A percentile compares a stretch with the other conserved stretches of the same genome.
phyloP scores from a whole-genome alignment of 2,329 filamentous ascomycete genomes.

The Beauveria scarabaeidicola region DNA sequence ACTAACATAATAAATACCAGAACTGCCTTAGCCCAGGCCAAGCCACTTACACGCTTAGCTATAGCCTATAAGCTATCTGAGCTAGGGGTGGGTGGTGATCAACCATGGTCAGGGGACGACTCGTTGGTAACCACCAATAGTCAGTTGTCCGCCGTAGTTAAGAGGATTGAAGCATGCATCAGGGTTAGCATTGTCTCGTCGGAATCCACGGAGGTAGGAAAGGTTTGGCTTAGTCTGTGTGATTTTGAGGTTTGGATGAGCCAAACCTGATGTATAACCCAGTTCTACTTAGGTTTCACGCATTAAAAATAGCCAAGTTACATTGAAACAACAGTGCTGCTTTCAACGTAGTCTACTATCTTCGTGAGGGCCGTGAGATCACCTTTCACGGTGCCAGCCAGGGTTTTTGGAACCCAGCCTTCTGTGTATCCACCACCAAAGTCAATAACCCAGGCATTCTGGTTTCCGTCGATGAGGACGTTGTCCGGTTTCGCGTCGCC shows the following conservation, averaged over 20 bases:
- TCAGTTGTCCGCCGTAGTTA: too few relatives aligned
- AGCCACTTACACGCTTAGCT: not conserved
- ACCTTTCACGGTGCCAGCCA: constrained; percentile 14
- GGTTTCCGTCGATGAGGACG: constrained; percentile 16
- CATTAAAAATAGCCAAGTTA: not conserved
- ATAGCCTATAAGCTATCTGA: not conserved
- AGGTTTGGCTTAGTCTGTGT: too few relatives aligned
- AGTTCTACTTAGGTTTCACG: too few relatives aligned
- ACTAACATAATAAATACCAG: not conserved
- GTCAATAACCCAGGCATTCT: constrained; percentile 19
- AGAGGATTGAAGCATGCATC: too few relatives aligned
- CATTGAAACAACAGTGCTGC: not conserved
- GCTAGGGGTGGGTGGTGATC: too few relatives aligned
- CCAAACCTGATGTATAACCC: too few relatives aligned
- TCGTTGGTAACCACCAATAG: too few relatives aligned
- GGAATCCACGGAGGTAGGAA: too few relatives aligned
- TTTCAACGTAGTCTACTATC: not conserved
- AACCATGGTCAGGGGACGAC: too few relatives aligned
- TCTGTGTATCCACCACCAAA: constrained; percentile 19
- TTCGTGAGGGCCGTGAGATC: constrained; percentile 10
- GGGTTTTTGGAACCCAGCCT: constrained; percentile 17
- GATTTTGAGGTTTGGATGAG: too few relatives aligned
- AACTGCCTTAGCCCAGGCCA: not conserved
- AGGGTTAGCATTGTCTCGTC: too few relatives aligned
- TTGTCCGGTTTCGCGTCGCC: constrained; percentile 19